Evolutionary conservation across 495 filamentous ascomycete genomes (phyloP), one percentile per base, ranked within the genome.

Genomic region (Neurospora discreta): DNA sequence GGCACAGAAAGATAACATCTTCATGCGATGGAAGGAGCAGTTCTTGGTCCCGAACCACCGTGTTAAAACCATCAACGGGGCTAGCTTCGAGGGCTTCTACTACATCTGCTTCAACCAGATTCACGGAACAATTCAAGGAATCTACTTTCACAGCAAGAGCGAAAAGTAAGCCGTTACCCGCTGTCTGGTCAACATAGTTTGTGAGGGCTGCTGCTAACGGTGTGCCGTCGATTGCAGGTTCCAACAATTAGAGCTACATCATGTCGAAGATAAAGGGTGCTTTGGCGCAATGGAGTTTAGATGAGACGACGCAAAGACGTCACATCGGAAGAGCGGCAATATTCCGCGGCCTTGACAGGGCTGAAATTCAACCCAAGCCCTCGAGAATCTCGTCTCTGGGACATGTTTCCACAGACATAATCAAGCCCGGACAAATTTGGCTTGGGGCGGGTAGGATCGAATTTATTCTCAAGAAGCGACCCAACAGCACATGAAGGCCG

Each of bases 21-120:
- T 98, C 80, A 99, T 99, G 96, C 89, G 96, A 68, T 99, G 96
- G 96, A 99, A 99, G 79, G 96, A 99, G 80, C 92, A 96, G 75
- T 99, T 99, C 78, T 86, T 99, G 9, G 96, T 99, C 4, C 96
- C 96, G 11, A 93, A 98, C 76, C 96, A 99, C 80, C 88, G 93
- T 3, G 93, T 98, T 26, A 85, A 89, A 72, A 93, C 92, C 20
- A 95, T 99, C 72, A 90, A 89, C 38, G 96, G 96, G 5, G 96
- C 96, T 1, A 97, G 94, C 75, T 99, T 98, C 76, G 96, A 99
- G 75, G 96, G 96, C 0, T 99, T 99, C 78, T 99, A 99, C 78
- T 99, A 98, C 76, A 98, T 99, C 72, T 98, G 94, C 82, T 99
- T 98, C 83, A 97, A 98, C 78, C 96, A 98, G 82, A 83, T 92